Percentiles rank a stretch among this genome's conserved stretches.
Evolutionary conservation across 2,329 filamentous ascomycete genomes (phyloP).

Genomic region (Aspergillus calidoustus): DNA sequence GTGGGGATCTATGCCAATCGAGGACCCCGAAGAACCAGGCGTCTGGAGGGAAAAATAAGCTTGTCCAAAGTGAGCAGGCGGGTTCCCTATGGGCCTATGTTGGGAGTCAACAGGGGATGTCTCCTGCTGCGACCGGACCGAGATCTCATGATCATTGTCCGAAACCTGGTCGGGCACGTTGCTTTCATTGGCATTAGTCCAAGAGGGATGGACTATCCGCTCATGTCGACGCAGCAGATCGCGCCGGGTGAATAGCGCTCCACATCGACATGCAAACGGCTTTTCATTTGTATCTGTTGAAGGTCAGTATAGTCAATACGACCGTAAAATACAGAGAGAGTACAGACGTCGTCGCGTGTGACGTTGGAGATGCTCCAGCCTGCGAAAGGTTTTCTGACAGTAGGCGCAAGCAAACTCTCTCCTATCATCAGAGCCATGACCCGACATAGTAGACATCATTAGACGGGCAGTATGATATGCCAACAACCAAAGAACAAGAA

Average conservation of each 20-base stretch:
- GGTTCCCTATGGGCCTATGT: not conserved
- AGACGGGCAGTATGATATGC: not conserved
- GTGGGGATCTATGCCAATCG: not conserved
- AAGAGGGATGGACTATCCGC: not conserved
- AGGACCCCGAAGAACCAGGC: not conserved
- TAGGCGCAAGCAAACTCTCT: not conserved
- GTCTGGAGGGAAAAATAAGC: not conserved
- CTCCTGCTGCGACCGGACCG: not conserved
- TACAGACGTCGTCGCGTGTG: conserved; percentile 5
- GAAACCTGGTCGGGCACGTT: not conserved
- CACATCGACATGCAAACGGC: not conserved
- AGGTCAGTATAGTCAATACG: not conserved
- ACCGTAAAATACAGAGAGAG: not conserved
- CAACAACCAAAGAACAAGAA: not conserved
- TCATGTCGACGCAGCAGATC: not conserved
- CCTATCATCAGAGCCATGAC: not conserved
- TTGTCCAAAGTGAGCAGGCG: not conserved
- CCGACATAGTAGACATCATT: not conserved
- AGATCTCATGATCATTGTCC: not conserved
- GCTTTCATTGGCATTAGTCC: not conserved
- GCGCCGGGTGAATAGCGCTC: not conserved
- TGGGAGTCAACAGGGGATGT: not conserved
- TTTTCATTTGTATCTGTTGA: conserved; percentile 1
- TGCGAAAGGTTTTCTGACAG: not conserved
- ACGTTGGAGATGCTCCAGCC: conserved; percentile 1